Evolutionary conservation across 202 grass and related monocot species (phyloP).

Genomic region (Panicum hallii): DNA sequence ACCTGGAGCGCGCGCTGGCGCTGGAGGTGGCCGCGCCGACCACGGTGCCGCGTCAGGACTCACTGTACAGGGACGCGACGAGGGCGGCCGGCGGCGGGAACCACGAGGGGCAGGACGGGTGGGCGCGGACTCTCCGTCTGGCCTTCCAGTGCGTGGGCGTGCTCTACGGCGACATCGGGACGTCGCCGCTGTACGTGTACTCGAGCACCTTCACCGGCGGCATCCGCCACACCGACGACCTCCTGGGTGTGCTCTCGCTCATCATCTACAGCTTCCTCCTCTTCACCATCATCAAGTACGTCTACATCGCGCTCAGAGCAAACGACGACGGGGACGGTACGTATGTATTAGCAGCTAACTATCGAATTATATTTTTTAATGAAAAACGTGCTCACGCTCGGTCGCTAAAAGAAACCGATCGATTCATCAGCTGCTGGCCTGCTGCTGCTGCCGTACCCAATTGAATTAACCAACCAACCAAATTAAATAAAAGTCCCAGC

Average conservation of each 20-base stretch:
- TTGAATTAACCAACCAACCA: neutral
- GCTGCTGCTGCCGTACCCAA: too few species aligned
- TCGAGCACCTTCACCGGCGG: slow-evolving; percentile 65
- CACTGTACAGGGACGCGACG: slow-evolving; percentile 53
- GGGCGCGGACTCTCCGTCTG: slow-evolving; percentile 51
- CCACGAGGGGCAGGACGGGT: slow-evolving; percentile 17
- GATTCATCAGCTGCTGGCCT: too few species aligned
- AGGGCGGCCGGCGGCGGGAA: neutral
- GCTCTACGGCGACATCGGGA: slow-evolving; percentile 79
- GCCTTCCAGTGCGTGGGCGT: slow-evolving; percentile 76
- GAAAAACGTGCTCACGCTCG: too few species aligned
- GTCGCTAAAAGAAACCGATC: too few species aligned
- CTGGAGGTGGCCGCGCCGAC: slow-evolving; percentile 3
- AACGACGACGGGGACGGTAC: slow-evolving; percentile 64
- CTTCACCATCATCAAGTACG: slow-evolving; percentile 73
- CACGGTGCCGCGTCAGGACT: slow-evolving; percentile 57
- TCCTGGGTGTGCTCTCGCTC: slow-evolving; percentile 71
- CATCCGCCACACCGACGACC: slow-evolving; percentile 54
- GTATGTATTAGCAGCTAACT: too few species aligned
- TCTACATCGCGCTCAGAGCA: slow-evolving; percentile 68
- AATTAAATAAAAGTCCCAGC: too few species aligned
- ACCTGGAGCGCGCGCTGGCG: slow-evolving; percentile 36
- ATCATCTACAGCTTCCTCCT: slow-evolving; percentile 73
- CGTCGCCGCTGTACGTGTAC: slow-evolving; percentile 78
- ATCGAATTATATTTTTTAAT: too few species aligned